A percentile compares a stretch with the other conserved stretches of the same genome.
Conservation (phyloP, 2,329 filamentous ascomycete species). For the Fusarium sp. region DNA sequence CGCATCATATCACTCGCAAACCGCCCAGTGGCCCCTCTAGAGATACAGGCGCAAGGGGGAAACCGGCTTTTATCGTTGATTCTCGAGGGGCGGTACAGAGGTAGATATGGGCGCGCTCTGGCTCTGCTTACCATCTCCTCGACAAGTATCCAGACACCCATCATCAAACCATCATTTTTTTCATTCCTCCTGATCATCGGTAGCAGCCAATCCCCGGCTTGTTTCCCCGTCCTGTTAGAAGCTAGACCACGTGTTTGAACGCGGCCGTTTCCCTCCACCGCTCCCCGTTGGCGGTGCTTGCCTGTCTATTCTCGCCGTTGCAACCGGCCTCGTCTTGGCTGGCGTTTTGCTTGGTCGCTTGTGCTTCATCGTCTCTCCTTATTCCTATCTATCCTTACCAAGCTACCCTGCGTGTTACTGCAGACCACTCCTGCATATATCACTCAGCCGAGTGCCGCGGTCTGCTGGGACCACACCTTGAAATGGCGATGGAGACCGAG, state of each 20-base stretch:
- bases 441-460: slow-evolving; percentile 12
- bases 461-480: slow-evolving; percentile 25
- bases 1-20: slow-evolving; percentile 14
- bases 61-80: neutral
- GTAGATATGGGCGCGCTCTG: slow-evolving; percentile 21
- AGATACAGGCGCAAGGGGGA: neutral
- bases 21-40: neutral
- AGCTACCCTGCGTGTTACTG: slow-evolving; percentile 7
- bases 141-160: slow-evolving; percentile 11
- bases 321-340: slow-evolving; percentile 33
- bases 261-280: slow-evolving; percentile 20
- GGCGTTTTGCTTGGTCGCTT: slow-evolving; percentile 3
- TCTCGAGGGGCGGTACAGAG: neutral
- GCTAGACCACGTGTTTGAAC: slow-evolving; percentile 40
- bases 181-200: slow-evolving; percentile 27
- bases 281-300: neutral
- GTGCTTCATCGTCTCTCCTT: slow-evolving; percentile 22
- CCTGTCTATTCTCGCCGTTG: slow-evolving; percentile 13
- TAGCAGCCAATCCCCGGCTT: slow-evolving; percentile 29
- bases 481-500: slow-evolving; percentile 43
- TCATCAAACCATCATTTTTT: slow-evolving; percentile 23
- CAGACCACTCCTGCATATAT: slow-evolving; percentile 14
- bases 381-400: slow-evolving; percentile 6
- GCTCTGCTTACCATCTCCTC: slow-evolving; percentile 17
- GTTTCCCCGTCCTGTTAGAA: neutral